A percentile compares a stretch with the other conserved stretches of the same genome.
These are phyloP conservation scores for Acacia melanoxylon DNA, from an alignment of 306 rosid species.

Conservation along the genomic window DNA sequence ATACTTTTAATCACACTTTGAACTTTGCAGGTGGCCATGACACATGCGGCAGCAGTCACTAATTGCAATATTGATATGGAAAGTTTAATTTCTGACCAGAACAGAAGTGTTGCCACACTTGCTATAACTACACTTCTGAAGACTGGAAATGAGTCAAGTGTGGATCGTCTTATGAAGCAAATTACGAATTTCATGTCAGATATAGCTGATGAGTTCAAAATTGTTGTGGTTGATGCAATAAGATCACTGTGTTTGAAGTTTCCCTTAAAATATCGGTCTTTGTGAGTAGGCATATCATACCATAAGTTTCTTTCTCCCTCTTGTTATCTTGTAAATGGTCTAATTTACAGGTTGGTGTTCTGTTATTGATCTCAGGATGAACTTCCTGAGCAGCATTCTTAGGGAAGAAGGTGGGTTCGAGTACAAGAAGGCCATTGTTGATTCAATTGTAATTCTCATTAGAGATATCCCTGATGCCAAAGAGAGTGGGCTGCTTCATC, in stretches of 20 bases:
- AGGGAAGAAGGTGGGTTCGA: slow-evolving; percentile 99
- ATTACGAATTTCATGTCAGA: slow-evolving; percentile 97
- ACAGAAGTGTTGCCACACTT: slow-evolving; percentile 97
- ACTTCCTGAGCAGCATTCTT: slow-evolving; percentile 92
- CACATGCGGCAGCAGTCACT: slow-evolving; percentile 95
- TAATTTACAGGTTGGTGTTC: slow-evolving; percentile 24
- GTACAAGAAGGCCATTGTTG: slow-evolving; percentile 96
- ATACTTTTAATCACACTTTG: slow-evolving; percentile 7
- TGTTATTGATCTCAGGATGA: slow-evolving; percentile 67
- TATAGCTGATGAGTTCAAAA: slow-evolving; percentile 97
- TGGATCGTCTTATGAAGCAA: slow-evolving; percentile 97
- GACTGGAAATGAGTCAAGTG: slow-evolving; percentile 98
- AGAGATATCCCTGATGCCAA: slow-evolving; percentile 96
- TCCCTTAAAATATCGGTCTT: slow-evolving; percentile 87
- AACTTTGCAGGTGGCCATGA: slow-evolving; percentile 89
- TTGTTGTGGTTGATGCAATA: slow-evolving; percentile 98
- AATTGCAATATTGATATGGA: slow-evolving; percentile 99
- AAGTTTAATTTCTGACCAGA: slow-evolving; percentile 92
- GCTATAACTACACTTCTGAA: slow-evolving; percentile 97
- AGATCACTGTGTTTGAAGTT: slow-evolving; percentile 93
- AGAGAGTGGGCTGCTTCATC: slow-evolving; percentile 96
- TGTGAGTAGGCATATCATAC: slow-evolving; percentile 57
- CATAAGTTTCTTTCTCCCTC: not conserved
- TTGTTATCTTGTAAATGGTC: slow-evolving; percentile 13
- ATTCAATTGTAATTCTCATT: slow-evolving; percentile 94